phyloP scores from a whole-genome alignment of 169 alveolate genomes.

The Eimeria tenella region DNA sequence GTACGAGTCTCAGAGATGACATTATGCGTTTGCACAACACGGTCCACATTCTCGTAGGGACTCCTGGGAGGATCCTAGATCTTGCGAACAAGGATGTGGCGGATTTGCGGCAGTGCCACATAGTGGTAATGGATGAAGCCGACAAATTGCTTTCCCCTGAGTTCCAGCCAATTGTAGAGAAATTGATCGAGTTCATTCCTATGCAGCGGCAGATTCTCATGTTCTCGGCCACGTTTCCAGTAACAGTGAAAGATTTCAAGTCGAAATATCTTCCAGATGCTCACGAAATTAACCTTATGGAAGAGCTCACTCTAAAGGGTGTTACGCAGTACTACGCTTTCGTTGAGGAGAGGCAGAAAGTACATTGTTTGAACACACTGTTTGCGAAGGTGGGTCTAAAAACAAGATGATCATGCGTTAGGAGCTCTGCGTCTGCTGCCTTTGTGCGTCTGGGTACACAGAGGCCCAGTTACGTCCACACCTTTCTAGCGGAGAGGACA shows the following conservation, averaged over 20 bases:
- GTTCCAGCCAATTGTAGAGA: conserved; percentile 97
- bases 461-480: too few species aligned
- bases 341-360: conserved; percentile 98
- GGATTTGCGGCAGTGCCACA: conserved; percentile 91
- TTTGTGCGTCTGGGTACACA: too few species aligned
- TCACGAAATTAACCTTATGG: conserved; percentile 98
- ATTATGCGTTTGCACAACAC: conserved; percentile 96
- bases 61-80: conserved; percentile 99
- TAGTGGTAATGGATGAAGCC: conserved; percentile 98
- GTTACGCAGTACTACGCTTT: conserved; percentile 99
- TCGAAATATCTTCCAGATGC: conserved; percentile 97
- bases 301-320: conserved; percentile 98
- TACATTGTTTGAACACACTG: conserved; percentile 98
- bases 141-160: conserved; percentile 98
- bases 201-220: conserved; percentile 95
- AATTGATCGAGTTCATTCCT: conserved; percentile 95
- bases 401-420: too few species aligned
- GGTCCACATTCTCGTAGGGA: conserved; percentile 99
- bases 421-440: too few species aligned
- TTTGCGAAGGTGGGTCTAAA: conserved; percentile 90
- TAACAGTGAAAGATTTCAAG: conserved; percentile 96
- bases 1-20: conserved; percentile 98
- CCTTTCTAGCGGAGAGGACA: too few species aligned
- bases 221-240: conserved; percentile 99
- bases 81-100: conserved; percentile 97